Conservation (phyloP, 2,329 filamentous ascomycete genomes). For the Chaetoscypha palmicola region DNA sequence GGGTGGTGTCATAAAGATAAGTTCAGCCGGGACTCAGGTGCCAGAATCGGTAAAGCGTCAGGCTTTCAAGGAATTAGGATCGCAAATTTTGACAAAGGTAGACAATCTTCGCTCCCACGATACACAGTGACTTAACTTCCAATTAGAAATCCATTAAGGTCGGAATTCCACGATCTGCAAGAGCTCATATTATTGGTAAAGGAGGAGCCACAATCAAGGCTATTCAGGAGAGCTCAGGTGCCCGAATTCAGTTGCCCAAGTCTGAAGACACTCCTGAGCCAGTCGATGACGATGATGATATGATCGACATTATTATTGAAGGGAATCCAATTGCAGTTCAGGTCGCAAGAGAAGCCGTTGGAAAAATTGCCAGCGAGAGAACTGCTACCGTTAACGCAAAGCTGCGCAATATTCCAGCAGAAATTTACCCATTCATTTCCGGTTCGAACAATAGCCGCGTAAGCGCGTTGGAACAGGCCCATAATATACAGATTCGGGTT, state of each 20-base stretch:
- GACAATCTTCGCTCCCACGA: neutral
- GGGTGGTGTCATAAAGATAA: conserved; percentile 69
- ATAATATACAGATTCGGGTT: conserved; percentile 73
- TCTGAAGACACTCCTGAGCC: conserved; percentile 53
- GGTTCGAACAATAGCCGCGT: conserved; percentile 66
- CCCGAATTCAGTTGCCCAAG: conserved; percentile 83
- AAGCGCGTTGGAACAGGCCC: conserved; percentile 61
- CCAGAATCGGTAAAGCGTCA: conserved; percentile 60
- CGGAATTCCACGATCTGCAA: conserved; percentile 73
- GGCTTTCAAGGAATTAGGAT: conserved; percentile 81
- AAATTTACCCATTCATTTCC: conserved; percentile 93
- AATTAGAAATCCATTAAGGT: conserved; percentile 61
- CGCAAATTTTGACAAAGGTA: conserved; percentile 82
- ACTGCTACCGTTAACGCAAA: conserved; percentile 75
- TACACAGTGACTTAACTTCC: conserved; percentile 9
- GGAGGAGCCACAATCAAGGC: conserved; percentile 84
- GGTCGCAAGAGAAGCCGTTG: conserved; percentile 74
- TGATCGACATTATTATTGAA: conserved; percentile 81
- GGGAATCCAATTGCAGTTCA: conserved; percentile 85
- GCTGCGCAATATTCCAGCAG: conserved; percentile 75
- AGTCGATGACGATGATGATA: conserved; percentile 69
- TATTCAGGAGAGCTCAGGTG: conserved; percentile 83
- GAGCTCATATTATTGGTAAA: conserved; percentile 88
- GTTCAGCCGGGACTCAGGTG: conserved; percentile 76
- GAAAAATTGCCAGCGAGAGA: conserved; percentile 81